Evolutionary conservation across 768 basidiomycete genomes (phyloP).

Genomic region (Paxillus ammoniavirescens): DNA sequence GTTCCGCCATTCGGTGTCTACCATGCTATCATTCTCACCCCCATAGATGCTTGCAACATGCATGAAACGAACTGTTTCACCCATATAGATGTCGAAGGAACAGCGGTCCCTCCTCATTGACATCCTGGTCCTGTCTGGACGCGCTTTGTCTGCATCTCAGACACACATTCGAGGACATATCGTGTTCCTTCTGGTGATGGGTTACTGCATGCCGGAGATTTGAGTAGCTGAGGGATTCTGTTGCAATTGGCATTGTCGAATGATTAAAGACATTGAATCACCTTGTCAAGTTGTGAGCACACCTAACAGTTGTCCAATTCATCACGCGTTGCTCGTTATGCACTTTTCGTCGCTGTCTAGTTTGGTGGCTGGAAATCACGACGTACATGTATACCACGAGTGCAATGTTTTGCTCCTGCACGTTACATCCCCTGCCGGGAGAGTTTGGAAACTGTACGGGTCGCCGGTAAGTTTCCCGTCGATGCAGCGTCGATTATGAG

Average conservation of each 20-base stretch:
- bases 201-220: constrained; percentile 62
- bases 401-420: not conserved
- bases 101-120: constrained; percentile 20
- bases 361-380: constrained; percentile 74
- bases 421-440: constrained; percentile 37
- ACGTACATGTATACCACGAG: constrained; percentile 33
- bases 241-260: constrained; percentile 49
- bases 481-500: not conserved
- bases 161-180: constrained; percentile 37
- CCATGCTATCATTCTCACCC: not conserved
- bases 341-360: constrained; percentile 29
- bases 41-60: not conserved
- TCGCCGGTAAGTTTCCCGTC: constrained; percentile 50
- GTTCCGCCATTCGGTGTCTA: not conserved
- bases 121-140: constrained; percentile 34
- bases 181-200: constrained; percentile 62
- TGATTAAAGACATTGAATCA: constrained; percentile 62
- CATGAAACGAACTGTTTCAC: constrained; percentile 8
- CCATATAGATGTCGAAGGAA: constrained; percentile 17
- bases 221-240: constrained; percentile 50
- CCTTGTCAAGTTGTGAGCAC: constrained; percentile 54
- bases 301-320: too few species aligned
- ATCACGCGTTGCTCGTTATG: not conserved
- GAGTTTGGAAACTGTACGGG: constrained; percentile 62
- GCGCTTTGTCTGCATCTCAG: constrained; percentile 35